These are phyloP conservation scores for Aureobasidium uvarum DNA, from an alignment of 2,329 filamentous ascomycete species.

Conservation along the genomic window DNA sequence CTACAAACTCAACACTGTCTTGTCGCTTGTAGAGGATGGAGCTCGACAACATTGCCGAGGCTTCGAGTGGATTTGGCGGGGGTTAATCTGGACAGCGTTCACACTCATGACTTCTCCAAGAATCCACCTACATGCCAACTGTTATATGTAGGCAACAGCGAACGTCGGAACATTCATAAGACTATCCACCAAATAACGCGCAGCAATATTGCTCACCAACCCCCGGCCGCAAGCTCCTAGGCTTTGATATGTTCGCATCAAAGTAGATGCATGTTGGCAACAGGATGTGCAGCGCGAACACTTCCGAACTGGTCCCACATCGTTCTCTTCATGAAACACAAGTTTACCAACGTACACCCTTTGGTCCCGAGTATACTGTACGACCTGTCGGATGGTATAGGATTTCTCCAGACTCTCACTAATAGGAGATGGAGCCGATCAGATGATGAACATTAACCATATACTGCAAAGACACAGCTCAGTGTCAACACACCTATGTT, in stretches of 20 bases:
- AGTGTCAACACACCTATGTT: too few species aligned
- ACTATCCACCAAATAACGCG: background rate
- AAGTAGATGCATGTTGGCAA: background rate
- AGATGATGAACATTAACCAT: too few species aligned
- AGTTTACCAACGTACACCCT: background rate
- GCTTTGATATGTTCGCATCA: background rate
- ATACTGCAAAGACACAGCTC: too few species aligned
- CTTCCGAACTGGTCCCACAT: background rate
- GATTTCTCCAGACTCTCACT: too few species aligned
- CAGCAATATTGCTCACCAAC: background rate
- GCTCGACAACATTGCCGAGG: slow-evolving; percentile 8
- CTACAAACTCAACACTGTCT: background rate
- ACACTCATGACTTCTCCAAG: background rate
- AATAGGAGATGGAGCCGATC: too few species aligned
- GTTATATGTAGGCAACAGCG: background rate
- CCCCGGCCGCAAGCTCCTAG: too few species aligned
- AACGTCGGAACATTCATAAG: too few species aligned
- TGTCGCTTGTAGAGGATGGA: background rate
- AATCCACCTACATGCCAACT: background rate
- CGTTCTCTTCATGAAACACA: background rate
- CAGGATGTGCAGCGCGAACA: background rate
- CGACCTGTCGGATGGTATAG: background rate
- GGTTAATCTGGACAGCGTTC: background rate
- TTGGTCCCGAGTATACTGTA: too few species aligned
- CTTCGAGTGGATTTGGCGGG: slow-evolving; percentile 13